These are phyloP conservation scores for Puccinellia tenuiflora DNA, from an alignment of 176 grass and related monocot species.

Conservation along the genomic window DNA sequence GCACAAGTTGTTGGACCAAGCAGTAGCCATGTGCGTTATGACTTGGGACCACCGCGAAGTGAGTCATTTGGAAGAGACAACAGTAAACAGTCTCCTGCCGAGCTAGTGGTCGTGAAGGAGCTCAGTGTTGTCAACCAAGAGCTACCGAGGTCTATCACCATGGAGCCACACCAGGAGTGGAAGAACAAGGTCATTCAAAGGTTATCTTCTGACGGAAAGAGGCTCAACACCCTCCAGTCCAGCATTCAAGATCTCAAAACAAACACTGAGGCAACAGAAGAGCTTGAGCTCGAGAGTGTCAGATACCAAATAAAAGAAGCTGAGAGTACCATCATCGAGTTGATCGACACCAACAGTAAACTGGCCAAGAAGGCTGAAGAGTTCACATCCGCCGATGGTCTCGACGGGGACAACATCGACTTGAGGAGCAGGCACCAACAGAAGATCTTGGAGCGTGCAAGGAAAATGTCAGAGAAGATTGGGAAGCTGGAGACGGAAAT, in stretches of 20 bases:
- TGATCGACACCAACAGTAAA: slow-evolving; percentile 78
- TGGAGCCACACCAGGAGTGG: slow-evolving; percentile 59
- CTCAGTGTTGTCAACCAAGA: slow-evolving; percentile 74
- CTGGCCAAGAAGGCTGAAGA: slow-evolving; percentile 72
- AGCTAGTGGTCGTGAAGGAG: slow-evolving; percentile 66
- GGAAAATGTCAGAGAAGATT: slow-evolving; percentile 80
- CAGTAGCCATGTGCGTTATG: slow-evolving; percentile 31
- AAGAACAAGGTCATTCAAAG: slow-evolving; percentile 60
- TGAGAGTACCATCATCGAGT: slow-evolving; percentile 60
- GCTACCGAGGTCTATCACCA: slow-evolving; percentile 25
- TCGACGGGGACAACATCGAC: slow-evolving; percentile 42
- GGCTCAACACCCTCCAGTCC: slow-evolving; percentile 64
- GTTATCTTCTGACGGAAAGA: slow-evolving; percentile 61
- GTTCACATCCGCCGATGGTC: slow-evolving; percentile 31
- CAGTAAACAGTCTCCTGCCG: slow-evolving; percentile 25
- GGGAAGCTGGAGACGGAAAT: slow-evolving; percentile 69
- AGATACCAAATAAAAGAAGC: slow-evolving; percentile 69
- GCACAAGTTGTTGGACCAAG: slow-evolving; percentile 40
- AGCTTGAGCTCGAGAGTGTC: slow-evolving; percentile 41
- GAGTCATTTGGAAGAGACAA: slow-evolving; percentile 51
- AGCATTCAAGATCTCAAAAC: slow-evolving; percentile 64
- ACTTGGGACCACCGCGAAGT: slow-evolving; percentile 36
- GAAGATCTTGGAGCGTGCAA: slow-evolving; percentile 68
- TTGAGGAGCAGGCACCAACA: slow-evolving; percentile 57
- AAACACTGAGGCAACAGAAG: slow-evolving; percentile 56